A percentile compares a stretch with the other conserved stretches of the same genome.
phyloP scores from a whole-genome alignment of 176 grass and related monocot species.

The Juncus inflexus region DNA sequence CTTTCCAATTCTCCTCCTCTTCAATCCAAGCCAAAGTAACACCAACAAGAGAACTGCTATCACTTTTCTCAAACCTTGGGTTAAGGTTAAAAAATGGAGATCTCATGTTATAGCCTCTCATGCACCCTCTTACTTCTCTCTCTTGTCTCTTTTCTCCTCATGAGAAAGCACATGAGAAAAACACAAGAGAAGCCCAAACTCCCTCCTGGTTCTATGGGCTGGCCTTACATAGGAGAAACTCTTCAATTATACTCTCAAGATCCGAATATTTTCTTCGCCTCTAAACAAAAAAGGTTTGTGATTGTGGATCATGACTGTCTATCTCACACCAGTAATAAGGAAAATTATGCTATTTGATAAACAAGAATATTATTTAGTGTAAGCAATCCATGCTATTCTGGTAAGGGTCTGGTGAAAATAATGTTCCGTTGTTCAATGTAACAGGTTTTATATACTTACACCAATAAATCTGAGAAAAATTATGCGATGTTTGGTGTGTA shows the following conservation, averaged over 20 bases:
- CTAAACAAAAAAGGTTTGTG: conserved; percentile 64
- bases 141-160: conserved; percentile 19
- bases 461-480: no score
- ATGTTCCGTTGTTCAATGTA: no score
- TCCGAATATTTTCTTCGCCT: conserved; percentile 74
- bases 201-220: conserved; percentile 85
- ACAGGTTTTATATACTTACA: no score
- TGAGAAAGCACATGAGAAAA: conserved; percentile 28
- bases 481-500: no score
- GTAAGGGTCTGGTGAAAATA: no score
- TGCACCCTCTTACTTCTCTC: conserved; percentile 9
- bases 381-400: no score
- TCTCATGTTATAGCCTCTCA: not conserved
- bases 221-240: conserved; percentile 94
- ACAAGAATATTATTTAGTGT: no score
- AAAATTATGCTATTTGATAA: no score
- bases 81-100: conserved; percentile 15
- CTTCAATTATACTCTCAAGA: conserved; percentile 90
- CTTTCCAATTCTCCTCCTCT: not conserved
- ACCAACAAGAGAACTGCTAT: not conserved
- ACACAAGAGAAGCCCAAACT: conserved; percentile 27
- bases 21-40: not conserved
- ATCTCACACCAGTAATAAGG: no score
- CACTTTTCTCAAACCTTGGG: not conserved
- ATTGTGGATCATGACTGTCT: no score